Evolutionary conservation across 1,139 yeast genomes (phyloP).

Genomic region (Hansenula lynferdii): DNA sequence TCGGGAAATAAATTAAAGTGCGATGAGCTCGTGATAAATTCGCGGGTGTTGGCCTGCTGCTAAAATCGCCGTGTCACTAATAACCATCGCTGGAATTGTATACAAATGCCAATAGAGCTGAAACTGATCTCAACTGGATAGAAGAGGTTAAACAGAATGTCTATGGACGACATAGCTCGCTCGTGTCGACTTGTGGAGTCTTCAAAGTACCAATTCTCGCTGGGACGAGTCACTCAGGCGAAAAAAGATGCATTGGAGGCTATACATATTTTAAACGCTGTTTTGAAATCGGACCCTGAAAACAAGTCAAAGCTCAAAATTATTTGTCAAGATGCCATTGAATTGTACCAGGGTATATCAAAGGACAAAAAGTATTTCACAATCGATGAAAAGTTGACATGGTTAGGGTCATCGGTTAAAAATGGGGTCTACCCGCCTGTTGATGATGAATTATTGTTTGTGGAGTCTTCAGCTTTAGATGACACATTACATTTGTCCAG

Average conservation of each 20-base stretch:
- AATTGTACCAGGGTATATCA: slow-evolving; percentile 10
- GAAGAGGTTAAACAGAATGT: no score
- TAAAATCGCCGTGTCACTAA: no score
- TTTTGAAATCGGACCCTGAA: slow-evolving; percentile 10
- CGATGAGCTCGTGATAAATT: no score
- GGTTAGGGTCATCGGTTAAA: slow-evolving; percentile 40
- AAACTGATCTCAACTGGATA: no score
- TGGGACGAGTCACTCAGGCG: slow-evolving; percentile 6
- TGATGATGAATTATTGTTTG: slow-evolving; percentile 13
- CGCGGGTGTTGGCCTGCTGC: no score
- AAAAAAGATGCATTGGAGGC: slow-evolving; percentile 4
- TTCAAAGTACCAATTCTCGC: slow-evolving; percentile 5
- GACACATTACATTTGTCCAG: slow-evolving; percentile 8
- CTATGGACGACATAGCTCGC: slow-evolving; percentile 2
- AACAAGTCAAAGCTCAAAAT: background rate
- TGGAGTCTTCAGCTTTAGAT: slow-evolving; percentile 13
- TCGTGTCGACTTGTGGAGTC: slow-evolving; percentile 8
- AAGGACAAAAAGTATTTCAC: background rate
- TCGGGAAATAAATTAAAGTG: slow-evolving; percentile 4
- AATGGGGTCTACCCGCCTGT: slow-evolving; percentile 35
- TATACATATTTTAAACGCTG: slow-evolving; percentile 9
- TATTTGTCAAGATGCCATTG: slow-evolving; percentile 5
- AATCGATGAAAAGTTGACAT: slow-evolving; percentile 29
- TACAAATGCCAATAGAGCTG: no score
- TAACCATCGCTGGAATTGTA: no score